Evolutionary conservation across 2,329 filamentous ascomycete genomes (phyloP).

Genomic region (Blastomyces gilchristii): DNA sequence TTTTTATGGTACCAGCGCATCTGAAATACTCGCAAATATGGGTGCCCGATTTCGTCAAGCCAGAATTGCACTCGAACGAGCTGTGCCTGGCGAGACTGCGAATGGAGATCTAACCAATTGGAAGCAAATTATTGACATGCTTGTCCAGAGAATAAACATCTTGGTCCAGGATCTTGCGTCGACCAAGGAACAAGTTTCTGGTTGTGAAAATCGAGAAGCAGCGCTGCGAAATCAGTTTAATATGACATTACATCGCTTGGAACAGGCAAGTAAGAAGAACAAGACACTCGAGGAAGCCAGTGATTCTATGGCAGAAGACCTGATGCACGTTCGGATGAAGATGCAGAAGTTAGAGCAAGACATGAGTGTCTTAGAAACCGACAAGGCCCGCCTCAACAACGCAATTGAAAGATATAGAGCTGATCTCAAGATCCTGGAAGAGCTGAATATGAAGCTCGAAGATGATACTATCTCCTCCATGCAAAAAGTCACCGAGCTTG

Average conservation of each 20-base stretch:
- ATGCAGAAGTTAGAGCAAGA: constrained; percentile 35
- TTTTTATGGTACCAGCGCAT: constrained; percentile 26
- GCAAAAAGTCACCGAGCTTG: constrained; percentile 26
- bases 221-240: constrained; percentile 38
- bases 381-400: constrained; percentile 33
- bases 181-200: constrained; percentile 25
- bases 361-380: constrained; percentile 30
- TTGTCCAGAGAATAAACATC: constrained; percentile 31
- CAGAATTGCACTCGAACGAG: constrained; percentile 35
- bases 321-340: constrained; percentile 36
- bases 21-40: constrained; percentile 30
- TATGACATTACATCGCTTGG: constrained; percentile 29
- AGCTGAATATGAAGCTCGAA: constrained; percentile 34
- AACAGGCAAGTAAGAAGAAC: constrained; percentile 29
- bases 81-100: constrained; percentile 36
- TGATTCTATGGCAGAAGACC: constrained; percentile 36
- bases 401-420: constrained; percentile 36
- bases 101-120: constrained; percentile 30
- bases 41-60: constrained; percentile 33
- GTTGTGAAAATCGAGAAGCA: constrained; percentile 30
- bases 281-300: constrained; percentile 31
- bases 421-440: constrained; percentile 36
- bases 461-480: constrained; percentile 25
- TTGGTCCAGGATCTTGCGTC: constrained; percentile 27
- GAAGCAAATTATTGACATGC: constrained; percentile 30